These are phyloP conservation scores for Hypsizygus marmoreus DNA, from an alignment of 768 basidiomycete genomes.

Conservation along the genomic window DNA sequence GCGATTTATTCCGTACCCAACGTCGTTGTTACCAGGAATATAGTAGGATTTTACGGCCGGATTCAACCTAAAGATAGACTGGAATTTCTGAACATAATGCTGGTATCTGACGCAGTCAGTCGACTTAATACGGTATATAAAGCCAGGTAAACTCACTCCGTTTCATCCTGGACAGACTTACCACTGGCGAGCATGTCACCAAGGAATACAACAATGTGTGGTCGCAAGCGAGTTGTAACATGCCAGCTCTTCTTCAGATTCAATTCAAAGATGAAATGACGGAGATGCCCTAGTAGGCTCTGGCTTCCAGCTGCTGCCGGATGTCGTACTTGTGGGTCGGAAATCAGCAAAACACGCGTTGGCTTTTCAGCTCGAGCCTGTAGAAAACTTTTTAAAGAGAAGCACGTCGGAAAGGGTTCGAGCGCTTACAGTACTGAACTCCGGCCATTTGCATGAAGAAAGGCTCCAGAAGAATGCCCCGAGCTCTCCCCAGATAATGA, in stretches of 20 bases:
- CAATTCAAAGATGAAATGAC: constrained; percentile 51
- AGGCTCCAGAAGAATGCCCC: constrained; percentile 60
- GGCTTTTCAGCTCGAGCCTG: constrained; percentile 23
- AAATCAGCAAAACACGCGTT: constrained; percentile 64
- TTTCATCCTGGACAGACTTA: constrained; percentile 48
- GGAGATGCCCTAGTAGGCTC: constrained; percentile 43
- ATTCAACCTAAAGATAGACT: constrained; percentile 54
- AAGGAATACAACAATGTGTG: constrained; percentile 70
- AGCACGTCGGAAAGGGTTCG: constrained; percentile 1
- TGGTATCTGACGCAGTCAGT: constrained; percentile 51
- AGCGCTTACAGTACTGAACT: constrained; percentile 29
- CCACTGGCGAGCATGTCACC: constrained; percentile 79
- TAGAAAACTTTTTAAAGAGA: neutral
- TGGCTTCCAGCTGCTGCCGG: constrained; percentile 35
- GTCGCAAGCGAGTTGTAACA: constrained; percentile 54
- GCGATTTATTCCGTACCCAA: constrained; percentile 46
- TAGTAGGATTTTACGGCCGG: constrained; percentile 48
- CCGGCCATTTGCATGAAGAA: constrained; percentile 64
- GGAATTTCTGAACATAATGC: constrained; percentile 60
- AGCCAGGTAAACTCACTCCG: constrained; percentile 34
- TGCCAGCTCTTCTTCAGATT: constrained; percentile 75
- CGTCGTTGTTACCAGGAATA: constrained; percentile 82
- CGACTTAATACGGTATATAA: neutral
- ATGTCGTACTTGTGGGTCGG: constrained; percentile 67
- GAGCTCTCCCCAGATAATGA: constrained; percentile 65